Percentiles rank a stretch among this genome's conserved stretches.
Conservation (phyloP, 441 rosid species). For the Jatropha multifida region DNA sequence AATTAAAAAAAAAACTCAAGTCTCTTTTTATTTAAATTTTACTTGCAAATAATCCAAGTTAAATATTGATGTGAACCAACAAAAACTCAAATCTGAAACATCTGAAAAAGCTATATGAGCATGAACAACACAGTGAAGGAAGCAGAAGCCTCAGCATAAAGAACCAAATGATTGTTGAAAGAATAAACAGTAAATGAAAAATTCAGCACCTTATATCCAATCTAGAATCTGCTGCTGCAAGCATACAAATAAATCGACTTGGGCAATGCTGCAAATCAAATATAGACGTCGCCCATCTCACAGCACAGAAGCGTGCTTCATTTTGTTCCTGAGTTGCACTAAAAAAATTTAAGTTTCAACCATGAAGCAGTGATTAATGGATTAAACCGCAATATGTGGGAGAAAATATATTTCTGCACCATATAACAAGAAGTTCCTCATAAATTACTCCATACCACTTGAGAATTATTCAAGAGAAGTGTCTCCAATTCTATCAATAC, state of each 20-base stretch:
- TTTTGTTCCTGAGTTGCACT: constrained; percentile 69
- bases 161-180: constrained; percentile 8
- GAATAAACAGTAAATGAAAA: constrained; percentile 13
- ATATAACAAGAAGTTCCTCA: background rate
- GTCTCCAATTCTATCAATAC: constrained; percentile 77
- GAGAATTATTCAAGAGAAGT: constrained; percentile 70
- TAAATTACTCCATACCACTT: constrained; percentile 50
- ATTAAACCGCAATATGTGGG: constrained; percentile 21
- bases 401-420: constrained; percentile 8
- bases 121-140: background rate
- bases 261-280: constrained; percentile 87
- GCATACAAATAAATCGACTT: constrained; percentile 92
- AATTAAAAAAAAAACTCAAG: background rate
- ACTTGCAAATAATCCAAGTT: background rate
- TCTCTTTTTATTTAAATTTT: background rate
- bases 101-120: background rate
- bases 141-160: constrained; percentile 1
- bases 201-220: constrained; percentile 85
- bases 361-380: constrained; percentile 9
- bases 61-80: background rate
- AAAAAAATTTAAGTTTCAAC: constrained; percentile 22
- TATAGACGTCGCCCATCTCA: constrained; percentile 90
- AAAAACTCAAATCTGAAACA: background rate
- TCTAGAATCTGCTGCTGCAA: constrained; percentile 82
- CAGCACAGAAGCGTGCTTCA: constrained; percentile 95